phyloP scores from a whole-genome alignment of 208 protist species.

The Tritrichomonas musculus region DNA sequence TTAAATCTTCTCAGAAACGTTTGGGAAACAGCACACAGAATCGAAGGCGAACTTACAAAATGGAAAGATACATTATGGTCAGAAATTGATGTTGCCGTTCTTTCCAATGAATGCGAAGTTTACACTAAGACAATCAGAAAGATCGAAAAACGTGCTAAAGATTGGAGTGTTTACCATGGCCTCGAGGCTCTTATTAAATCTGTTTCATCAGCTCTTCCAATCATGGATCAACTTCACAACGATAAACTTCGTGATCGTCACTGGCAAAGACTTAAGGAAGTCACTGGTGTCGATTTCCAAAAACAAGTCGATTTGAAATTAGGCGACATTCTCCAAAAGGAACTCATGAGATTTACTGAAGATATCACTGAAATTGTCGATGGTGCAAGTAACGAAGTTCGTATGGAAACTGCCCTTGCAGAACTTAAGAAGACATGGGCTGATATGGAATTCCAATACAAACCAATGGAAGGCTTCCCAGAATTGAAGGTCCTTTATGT shows the following conservation, averaged over 20 bases:
- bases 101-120: not conserved
- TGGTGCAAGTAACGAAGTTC: conserved; percentile 77
- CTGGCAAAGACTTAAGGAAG: conserved; percentile 81
- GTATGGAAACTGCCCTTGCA: conserved; percentile 83
- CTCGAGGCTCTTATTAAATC: conserved; percentile 49
- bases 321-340: conserved; percentile 80
- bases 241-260: conserved; percentile 84
- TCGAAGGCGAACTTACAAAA: not conserved
- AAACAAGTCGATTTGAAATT: conserved; percentile 71
- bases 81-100: not conserved
- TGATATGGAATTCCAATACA: conserved; percentile 75
- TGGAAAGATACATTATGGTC: not conserved
- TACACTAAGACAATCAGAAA: not conserved
- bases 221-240: conserved; percentile 53
- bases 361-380: conserved; percentile 90
- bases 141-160: conserved; percentile 17
- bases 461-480: conserved; percentile 75
- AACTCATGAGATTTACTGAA: conserved; percentile 87
- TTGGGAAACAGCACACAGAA: not conserved
- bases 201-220: conserved; percentile 50
- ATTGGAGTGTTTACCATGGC: conserved; percentile 23
- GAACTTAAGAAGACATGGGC: conserved; percentile 86
- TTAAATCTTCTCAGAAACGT: not conserved
- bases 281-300: conserved; percentile 67
- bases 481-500: conserved; percentile 50